Percentiles rank a stretch among this genome's conserved stretches.
phyloP scores from a whole-genome alignment of 1,284 basidiomycete species.

The Omphalotus olearius region DNA sequence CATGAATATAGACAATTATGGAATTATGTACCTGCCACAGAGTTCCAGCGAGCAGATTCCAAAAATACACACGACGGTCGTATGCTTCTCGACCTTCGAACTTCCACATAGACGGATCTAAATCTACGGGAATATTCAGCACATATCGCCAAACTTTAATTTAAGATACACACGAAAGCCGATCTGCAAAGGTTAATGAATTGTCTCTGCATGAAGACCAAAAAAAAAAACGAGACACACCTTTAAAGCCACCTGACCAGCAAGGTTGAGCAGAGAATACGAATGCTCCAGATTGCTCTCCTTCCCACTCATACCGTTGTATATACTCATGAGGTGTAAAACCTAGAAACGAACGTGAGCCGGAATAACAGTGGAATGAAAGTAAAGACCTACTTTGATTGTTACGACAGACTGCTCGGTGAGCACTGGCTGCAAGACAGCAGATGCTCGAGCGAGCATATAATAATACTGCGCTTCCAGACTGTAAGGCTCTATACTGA shows the following conservation, averaged over 20 bases:
- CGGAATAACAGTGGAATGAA: neutral
- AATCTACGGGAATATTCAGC: conserved; percentile 32
- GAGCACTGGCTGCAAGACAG: conserved; percentile 42
- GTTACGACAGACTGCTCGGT: conserved; percentile 40
- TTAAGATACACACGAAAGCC: conserved; percentile 39
- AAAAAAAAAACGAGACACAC: conserved; percentile 26
- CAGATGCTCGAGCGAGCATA: conserved; percentile 41
- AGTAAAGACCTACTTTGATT: conserved; percentile 31
- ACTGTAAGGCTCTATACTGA: conserved; percentile 43
- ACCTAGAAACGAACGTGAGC: conserved; percentile 22
- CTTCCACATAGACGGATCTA: conserved; percentile 52
- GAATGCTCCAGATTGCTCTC: conserved; percentile 45
- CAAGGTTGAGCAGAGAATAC: conserved; percentile 41
- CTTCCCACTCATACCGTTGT: conserved; percentile 49
- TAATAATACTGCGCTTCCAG: conserved; percentile 54
- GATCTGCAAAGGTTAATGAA: conserved; percentile 28
- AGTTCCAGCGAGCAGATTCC: conserved; percentile 42
- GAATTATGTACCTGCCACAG: conserved; percentile 37
- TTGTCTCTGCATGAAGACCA: neutral
- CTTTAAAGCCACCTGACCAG: conserved; percentile 40
- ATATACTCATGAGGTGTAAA: conserved; percentile 48
- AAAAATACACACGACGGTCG: conserved; percentile 50
- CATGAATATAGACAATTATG: neutral
- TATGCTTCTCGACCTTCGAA: conserved; percentile 46
- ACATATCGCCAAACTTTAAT: neutral